A percentile compares a stretch with the other conserved stretches of the same genome.
These are phyloP conservation scores for Ophioceras dolichostomum DNA, from an alignment of 2,329 filamentous ascomycete species.

Conservation along the genomic window DNA sequence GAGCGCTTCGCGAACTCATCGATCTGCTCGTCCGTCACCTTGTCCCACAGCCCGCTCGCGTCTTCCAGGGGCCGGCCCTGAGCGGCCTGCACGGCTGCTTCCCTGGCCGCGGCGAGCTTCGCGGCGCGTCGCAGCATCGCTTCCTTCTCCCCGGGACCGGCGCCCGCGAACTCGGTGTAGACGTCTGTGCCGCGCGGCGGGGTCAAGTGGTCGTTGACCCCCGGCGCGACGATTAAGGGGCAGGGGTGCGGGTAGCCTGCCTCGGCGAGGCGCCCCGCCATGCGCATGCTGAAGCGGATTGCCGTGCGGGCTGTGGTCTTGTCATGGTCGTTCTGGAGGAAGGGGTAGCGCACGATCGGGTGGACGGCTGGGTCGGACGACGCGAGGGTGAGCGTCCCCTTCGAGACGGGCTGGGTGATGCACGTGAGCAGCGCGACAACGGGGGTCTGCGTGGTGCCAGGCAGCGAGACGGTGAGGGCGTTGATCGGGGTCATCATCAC, in stretches of 20 bases:
- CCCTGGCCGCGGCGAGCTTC: neutral
- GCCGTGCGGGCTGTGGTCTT: slow-evolving; percentile 12
- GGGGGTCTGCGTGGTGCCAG: slow-evolving; percentile 7
- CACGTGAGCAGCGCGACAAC: slow-evolving; percentile 14
- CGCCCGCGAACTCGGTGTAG: neutral
- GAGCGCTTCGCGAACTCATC: slow-evolving; percentile 13
- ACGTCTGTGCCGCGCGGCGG: neutral
- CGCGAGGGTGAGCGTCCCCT: slow-evolving; percentile 17
- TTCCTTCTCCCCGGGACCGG: too few relatives aligned
- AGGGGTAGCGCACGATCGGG: slow-evolving; percentile 18
- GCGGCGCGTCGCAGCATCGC: neutral
- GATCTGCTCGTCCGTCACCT: slow-evolving; percentile 16
- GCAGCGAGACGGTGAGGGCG: slow-evolving; percentile 19
- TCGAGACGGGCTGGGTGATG: slow-evolving; percentile 16
- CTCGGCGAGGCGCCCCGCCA: slow-evolving; percentile 14
- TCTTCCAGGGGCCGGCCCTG: slow-evolving; percentile 2
- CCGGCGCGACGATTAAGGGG: slow-evolving; percentile 13
- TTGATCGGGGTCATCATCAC: slow-evolving; percentile 24
- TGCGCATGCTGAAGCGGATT: slow-evolving; percentile 17
- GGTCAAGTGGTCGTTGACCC: slow-evolving; percentile 9
- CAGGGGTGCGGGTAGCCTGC: slow-evolving; percentile 14
- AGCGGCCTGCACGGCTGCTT: neutral
- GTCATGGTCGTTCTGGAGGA: slow-evolving; percentile 17
- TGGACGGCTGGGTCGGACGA: slow-evolving; percentile 20
- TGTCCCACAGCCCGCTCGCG: slow-evolving; percentile 10